These are phyloP conservation scores for Triglochin maritima DNA, from an alignment of 106 monocot genomes.

Conservation along the genomic window DNA sequence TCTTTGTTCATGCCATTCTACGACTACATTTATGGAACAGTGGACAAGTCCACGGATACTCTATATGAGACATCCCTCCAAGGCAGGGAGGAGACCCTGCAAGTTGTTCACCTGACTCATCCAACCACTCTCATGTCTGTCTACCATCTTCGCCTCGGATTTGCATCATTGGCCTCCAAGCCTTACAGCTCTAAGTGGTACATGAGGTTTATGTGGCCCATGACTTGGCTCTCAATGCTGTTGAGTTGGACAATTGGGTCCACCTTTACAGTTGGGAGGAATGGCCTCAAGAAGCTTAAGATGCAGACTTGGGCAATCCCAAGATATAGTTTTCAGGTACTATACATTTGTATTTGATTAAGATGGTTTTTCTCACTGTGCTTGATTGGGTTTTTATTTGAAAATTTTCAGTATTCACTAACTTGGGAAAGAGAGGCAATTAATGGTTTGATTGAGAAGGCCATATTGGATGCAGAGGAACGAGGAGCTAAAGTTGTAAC, in stretches of 20 bases:
- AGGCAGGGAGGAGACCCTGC: slow-evolving; percentile 24
- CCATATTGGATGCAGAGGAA: slow-evolving; percentile 45
- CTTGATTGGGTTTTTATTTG: background rate
- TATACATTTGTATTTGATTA: too few relatives aligned
- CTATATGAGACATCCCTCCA: slow-evolving; percentile 33
- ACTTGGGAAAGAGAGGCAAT: slow-evolving; percentile 19
- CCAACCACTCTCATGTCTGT: slow-evolving; percentile 41
- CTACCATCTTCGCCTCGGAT: slow-evolving; percentile 38
- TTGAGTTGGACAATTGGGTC: slow-evolving; percentile 22
- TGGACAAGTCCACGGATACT: slow-evolving; percentile 33
- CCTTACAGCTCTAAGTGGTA: slow-evolving; percentile 38
- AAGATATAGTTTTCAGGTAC: slow-evolving; percentile 56
- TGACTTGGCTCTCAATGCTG: slow-evolving; percentile 13
- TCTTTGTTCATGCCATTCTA: slow-evolving; percentile 83
- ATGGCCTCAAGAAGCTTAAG: slow-evolving; percentile 34
- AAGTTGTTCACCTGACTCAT: slow-evolving; percentile 58
- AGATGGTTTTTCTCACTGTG: too few relatives aligned
- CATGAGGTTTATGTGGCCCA: slow-evolving; percentile 22
- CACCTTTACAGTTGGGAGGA: slow-evolving; percentile 44
- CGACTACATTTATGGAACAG: slow-evolving; percentile 58
- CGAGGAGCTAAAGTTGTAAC: slow-evolving; percentile 45
- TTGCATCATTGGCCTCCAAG: slow-evolving; percentile 44
- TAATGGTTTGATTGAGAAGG: slow-evolving; percentile 37
- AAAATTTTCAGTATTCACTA: slow-evolving; percentile 37
- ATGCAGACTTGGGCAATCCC: slow-evolving; percentile 58